These are phyloP conservation scores for Polyporus arcularius DNA, from an alignment of 768 basidiomycete genomes.

Conservation along the genomic window DNA sequence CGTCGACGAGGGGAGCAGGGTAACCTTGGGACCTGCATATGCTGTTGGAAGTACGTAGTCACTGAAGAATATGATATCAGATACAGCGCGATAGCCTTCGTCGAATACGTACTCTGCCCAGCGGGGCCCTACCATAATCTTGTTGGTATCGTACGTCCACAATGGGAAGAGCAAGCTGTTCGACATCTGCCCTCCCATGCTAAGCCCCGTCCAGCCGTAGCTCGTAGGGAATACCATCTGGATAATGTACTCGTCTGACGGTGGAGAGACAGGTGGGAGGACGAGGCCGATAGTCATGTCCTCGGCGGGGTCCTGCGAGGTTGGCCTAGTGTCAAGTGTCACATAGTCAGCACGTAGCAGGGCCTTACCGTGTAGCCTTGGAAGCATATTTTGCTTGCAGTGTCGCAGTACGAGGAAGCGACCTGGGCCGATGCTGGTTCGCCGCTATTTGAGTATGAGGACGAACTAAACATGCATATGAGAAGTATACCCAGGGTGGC, in stretches of 20 bases:
- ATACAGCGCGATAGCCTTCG: not conserved
- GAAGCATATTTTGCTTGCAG: slow-evolving; percentile 24
- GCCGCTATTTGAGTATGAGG: not conserved
- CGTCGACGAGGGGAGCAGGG: slow-evolving; percentile 25
- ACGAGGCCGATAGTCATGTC: slow-evolving; percentile 30
- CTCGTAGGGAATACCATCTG: slow-evolving; percentile 27
- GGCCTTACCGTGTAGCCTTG: slow-evolving; percentile 23
- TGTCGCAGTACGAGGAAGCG: slow-evolving; percentile 24
- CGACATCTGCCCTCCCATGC: slow-evolving; percentile 30
- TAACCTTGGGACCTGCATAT: slow-evolving; percentile 29
- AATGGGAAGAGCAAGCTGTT: slow-evolving; percentile 31
- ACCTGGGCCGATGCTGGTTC: slow-evolving; percentile 20
- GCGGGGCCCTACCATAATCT: slow-evolving; percentile 28
- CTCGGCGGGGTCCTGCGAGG: slow-evolving; percentile 22
- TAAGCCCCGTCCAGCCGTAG: slow-evolving; percentile 31
- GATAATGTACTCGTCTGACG: slow-evolving; percentile 29
- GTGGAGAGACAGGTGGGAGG: slow-evolving; percentile 26
- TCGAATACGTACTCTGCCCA: slow-evolving; percentile 26
- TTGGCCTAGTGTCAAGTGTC: not conserved
- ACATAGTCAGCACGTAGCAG: too few relatives aligned
- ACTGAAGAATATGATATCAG: slow-evolving; percentile 8
- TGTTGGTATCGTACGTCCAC: slow-evolving; percentile 24
- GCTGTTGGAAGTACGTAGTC: slow-evolving; percentile 28
- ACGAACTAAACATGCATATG: not conserved
- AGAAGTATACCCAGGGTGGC: slow-evolving; percentile 15